phyloP scores from a whole-genome alignment of 2,329 filamentous ascomycete genomes.

The Colletotrichum trifolii region DNA sequence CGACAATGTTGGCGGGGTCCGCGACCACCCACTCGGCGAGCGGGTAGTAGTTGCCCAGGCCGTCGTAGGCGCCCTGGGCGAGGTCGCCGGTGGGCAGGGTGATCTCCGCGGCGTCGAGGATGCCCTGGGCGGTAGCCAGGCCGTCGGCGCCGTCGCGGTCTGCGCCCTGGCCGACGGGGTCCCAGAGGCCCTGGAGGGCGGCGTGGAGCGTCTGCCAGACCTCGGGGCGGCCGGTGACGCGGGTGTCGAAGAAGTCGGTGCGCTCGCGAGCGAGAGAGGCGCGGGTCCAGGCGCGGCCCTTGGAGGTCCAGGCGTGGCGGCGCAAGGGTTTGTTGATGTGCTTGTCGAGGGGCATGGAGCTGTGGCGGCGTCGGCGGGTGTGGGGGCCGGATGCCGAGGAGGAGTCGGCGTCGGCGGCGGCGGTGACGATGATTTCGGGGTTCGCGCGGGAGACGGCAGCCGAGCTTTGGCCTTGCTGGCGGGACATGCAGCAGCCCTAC shows the following conservation, averaged over 20 bases:
- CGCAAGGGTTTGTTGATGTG: slow-evolving; percentile 78
- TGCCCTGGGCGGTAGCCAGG: slow-evolving; percentile 78
- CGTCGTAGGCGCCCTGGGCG: slow-evolving; percentile 77
- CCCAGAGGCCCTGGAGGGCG: slow-evolving; percentile 76
- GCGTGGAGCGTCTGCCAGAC: slow-evolving; percentile 82
- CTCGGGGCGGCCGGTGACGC: slow-evolving; percentile 80
- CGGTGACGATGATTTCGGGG: slow-evolving; percentile 51
- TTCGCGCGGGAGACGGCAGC: slow-evolving; percentile 66
- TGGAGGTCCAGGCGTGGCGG: slow-evolving; percentile 73
- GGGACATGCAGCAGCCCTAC: slow-evolving; percentile 70
- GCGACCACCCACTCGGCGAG: slow-evolving; percentile 76
- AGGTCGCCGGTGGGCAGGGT: slow-evolving; percentile 80
- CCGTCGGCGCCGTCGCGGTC: slow-evolving; percentile 52
- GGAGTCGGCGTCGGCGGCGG: slow-evolving; percentile 39
- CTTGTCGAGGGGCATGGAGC: slow-evolving; percentile 62
- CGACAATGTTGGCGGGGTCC: slow-evolving; percentile 69
- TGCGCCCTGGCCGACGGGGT: slow-evolving; percentile 54
- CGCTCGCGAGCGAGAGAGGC: slow-evolving; percentile 76
- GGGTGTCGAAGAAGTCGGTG: slow-evolving; percentile 88
- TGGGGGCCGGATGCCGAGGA: slow-evolving; percentile 34
- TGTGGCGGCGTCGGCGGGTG: slow-evolving; percentile 46
- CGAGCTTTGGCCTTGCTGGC: slow-evolving; percentile 62
- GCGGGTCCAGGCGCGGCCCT: slow-evolving; percentile 76
- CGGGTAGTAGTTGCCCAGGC: slow-evolving; percentile 75
- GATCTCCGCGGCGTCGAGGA: slow-evolving; percentile 81